Conservation (phyloP, 495 filamentous ascomycete species). For the Chaetomium tenue region DNA sequence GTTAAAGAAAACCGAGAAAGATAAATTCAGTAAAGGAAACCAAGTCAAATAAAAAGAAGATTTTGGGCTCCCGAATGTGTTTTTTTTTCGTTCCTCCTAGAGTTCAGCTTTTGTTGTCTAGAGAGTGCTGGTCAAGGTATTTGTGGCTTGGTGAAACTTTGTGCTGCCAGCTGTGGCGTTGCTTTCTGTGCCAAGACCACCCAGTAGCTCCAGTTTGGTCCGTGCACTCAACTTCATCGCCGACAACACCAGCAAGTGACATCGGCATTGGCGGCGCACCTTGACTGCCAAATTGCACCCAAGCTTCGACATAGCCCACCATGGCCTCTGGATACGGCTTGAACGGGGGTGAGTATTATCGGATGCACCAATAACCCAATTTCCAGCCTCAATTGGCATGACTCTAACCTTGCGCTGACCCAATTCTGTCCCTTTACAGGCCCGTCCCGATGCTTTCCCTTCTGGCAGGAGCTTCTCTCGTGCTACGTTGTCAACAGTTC, state of each 20-base stretch:
- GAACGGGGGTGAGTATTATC: conserved; percentile 62
- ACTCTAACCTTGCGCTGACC: conserved; percentile 11
- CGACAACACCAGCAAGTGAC: conserved; percentile 24
- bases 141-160: neutral
- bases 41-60: no score
- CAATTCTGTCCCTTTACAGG: conserved; percentile 48
- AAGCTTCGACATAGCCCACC: conserved; percentile 38
- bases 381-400: conserved; percentile 16
- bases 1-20: no score
- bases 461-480: conserved; percentile 93
- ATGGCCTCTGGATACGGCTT: conserved; percentile 85
- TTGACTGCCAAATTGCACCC: conserved; percentile 24
- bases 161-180: neutral
- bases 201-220: conserved; percentile 11
- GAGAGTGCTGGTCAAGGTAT: no score
- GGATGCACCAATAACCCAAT: conserved; percentile 21
- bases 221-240: conserved; percentile 19
- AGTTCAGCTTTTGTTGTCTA: no score
- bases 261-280: conserved; percentile 9
- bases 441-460: conserved; percentile 90
- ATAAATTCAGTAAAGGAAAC: no score
- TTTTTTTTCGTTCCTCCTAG: no score
- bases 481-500: conserved; percentile 85
- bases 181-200: neutral
- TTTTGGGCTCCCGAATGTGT: no score